Base-by-base conservation (phyloP, 352 stramenopile genomes). In the Globisporangium iwayamae region DNA sequence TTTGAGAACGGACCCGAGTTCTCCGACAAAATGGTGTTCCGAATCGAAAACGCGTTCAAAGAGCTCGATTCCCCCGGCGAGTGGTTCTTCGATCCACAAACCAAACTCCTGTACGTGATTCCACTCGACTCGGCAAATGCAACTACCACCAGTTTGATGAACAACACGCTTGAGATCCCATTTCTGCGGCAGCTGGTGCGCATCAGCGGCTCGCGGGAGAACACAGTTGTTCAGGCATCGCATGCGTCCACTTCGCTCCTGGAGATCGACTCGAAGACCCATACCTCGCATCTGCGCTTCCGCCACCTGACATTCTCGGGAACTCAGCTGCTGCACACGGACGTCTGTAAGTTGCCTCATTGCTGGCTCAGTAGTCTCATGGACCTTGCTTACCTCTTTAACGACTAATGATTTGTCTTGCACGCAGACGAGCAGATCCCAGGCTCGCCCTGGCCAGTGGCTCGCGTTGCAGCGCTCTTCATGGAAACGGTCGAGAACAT, bases 51-150 rank as follows among this genome's bases (percentile, higher is more conserved):
- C 54, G 56, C 89, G 3, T 51, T 87, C 0, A 63, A 85, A 56
- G 84, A 90, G 63, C 63, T 91, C 9, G 74, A 91, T 70, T 72
- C 72, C 6, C 78, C 78, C 0, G 79, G 78, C 20, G 81, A 90
- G 56, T 89, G 81, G 81, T 93, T 79, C 51, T 93, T 89, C 43
- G 77, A 93, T 30, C 53, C 69, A 1, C 39, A 69, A 1, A 86
- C 68, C 32, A 75, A 75, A 16, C 51, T 34, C 9, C 55, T 93
- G 30, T 90, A 85, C 54, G 14, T 93, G 56, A 88, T 91, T n/a
- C 82, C 84, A 41, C 56, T 84, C 1, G 65, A 76, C 36, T 47
- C 71, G 9, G 38, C 61, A 10, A 63, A 64, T 22, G 53, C 65
- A 20, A 76, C 68, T 3, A 45, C 63, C 9, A 54, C 67, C 14